Evolutionary conservation across 768 basidiomycete species (phyloP).

Genomic region (Termitomyces sp.): DNA sequence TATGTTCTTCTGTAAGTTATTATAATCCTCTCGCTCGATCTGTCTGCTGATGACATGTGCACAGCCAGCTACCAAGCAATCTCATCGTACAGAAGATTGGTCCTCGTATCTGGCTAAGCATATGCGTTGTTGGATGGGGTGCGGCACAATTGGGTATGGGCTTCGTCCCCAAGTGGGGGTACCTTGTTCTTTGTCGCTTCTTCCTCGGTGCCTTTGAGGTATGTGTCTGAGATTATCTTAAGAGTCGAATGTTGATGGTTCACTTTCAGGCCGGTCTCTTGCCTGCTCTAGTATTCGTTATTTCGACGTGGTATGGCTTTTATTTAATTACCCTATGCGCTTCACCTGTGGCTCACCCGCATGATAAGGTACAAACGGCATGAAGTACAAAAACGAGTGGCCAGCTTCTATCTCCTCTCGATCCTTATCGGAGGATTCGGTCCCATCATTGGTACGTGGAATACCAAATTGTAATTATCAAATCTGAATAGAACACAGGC

Average conservation of each 20-base stretch:
- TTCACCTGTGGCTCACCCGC: background rate
- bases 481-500: constrained; percentile 1
- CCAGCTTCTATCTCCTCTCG: constrained; percentile 26
- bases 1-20: constrained; percentile 33
- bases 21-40: background rate
- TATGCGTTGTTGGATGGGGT: constrained; percentile 35
- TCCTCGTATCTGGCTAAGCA: constrained; percentile 34
- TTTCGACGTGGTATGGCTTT: constrained; percentile 28
- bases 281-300: constrained; percentile 34
- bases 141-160: constrained; percentile 37
- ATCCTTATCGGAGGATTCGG: constrained; percentile 25
- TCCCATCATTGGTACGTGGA: constrained; percentile 16
- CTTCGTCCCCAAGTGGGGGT: constrained; percentile 32
- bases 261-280: constrained; percentile 31
- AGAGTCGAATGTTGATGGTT: background rate
- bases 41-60: background rate
- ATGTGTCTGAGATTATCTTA: background rate
- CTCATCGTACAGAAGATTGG: constrained; percentile 34
- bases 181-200: constrained; percentile 31
- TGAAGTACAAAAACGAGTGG: constrained; percentile 35
- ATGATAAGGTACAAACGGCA: constrained; percentile 29
- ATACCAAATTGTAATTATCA: too few relatives aligned
- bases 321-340: background rate
- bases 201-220: constrained; percentile 38
- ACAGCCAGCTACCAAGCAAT: constrained; percentile 39